Conservation (phyloP, 139 green algal genomes). For the Coelastrella sp. region DNA sequence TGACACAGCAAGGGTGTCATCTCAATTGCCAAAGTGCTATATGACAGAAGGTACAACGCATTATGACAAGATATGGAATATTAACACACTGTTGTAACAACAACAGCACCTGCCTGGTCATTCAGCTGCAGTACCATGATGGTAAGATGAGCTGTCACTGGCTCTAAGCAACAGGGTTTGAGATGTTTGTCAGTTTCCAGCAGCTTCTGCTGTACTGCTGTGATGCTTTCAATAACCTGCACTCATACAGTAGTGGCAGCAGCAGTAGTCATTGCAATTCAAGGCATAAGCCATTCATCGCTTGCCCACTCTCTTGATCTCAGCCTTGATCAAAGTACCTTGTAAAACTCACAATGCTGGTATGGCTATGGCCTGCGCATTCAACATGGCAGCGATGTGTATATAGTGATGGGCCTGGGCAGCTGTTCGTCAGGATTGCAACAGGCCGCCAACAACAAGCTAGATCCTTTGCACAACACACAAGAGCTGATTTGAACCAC, state of each 20-base stretch:
- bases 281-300: no score
- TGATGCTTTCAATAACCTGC: neutral
- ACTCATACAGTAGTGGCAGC: neutral
- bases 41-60: no score
- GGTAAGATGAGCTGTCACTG: slow-evolving; percentile 23
- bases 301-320: no score
- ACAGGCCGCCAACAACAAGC: neutral
- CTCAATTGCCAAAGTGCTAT: no score
- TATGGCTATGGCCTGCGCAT: no score
- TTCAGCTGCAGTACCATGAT: slow-evolving; percentile 22
- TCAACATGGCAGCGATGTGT: neutral
- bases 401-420: neutral
- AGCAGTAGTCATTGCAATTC: neutral
- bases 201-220: neutral
- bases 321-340: no score
- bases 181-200: neutral
- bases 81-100: neutral
- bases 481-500: neutral
- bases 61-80: no score
- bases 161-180: slow-evolving; percentile 20
- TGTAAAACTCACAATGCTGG: no score
- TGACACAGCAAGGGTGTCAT: neutral
- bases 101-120: neutral
- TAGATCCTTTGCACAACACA: no score
- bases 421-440: neutral